Conservation (phyloP, 1,139 yeast species). For the Magnusiomyces ingens region DNA sequence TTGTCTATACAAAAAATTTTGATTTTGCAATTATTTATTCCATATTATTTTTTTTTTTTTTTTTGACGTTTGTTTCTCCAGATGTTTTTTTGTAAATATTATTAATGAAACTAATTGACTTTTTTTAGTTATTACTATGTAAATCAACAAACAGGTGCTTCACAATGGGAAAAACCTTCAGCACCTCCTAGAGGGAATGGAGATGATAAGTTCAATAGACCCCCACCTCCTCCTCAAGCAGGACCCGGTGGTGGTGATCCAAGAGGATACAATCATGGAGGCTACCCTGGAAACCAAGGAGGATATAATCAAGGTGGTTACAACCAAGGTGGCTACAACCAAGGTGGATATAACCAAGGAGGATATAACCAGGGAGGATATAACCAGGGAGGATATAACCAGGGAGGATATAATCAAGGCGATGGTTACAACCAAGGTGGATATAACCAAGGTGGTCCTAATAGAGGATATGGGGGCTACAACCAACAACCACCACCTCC, state of each 20-base stretch:
- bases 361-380: background rate
- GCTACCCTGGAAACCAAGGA: constrained; percentile 1
- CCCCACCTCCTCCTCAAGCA: constrained; percentile 22
- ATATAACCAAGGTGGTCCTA: constrained; percentile 6
- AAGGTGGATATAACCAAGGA: constrained; percentile 2
- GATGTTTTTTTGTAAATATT: background rate
- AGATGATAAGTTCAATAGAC: constrained; percentile 6
- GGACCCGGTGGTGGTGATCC: constrained; percentile 20
- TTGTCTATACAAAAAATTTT: too few species aligned
- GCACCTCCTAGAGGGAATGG: constrained; percentile 42
- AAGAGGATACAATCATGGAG: constrained; percentile 10
- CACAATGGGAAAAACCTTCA: constrained; percentile 86
- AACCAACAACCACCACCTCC: constrained; percentile 14
- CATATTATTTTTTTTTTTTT: constrained; percentile 6
- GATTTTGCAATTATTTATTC: too few species aligned
- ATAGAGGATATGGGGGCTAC: constrained; percentile 14
- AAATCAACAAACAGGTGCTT: constrained; percentile 57
- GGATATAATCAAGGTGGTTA: background rate
- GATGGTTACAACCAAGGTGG: constrained; percentile 3
- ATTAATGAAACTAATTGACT: constrained; percentile 38
- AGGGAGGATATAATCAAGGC: background rate
- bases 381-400: constrained; percentile 4
- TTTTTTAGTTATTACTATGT: constrained; percentile 47
- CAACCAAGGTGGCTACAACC: constrained; percentile 8
- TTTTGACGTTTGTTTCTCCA: background rate